Evolutionary conservation across 768 basidiomycete species (phyloP), one percentile per base, ranked within the genome.

Genomic region (Hypsizygus marmoreus): DNA sequence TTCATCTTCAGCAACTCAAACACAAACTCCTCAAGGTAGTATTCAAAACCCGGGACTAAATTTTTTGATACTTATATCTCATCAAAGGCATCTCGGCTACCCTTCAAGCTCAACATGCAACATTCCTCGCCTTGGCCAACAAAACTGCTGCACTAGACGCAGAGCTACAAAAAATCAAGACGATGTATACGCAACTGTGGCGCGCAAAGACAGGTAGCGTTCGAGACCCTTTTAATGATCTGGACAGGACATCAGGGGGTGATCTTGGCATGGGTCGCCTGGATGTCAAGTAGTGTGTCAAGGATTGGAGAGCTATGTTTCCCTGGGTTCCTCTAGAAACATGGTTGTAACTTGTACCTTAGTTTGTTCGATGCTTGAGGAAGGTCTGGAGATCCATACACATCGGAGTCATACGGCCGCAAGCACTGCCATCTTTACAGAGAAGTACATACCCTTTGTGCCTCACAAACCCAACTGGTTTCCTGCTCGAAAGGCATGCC

Each of bases 1-100:
- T 5, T 79, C 84, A 5, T 84, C 86, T 6, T 78, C 85, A 4
- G 72, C 82, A 6, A 68, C 70, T 38, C 82, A 86, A 56, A 67
- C 75, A 6, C 86, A 88, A 60, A 88, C 88, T 1, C 90, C 90
- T 11, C 90, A 93, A 66, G 79, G 90, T 88, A 54, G 26, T n/a
- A n/a, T n/a, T n/a, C n/a, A n/a, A n/a, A n/a, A n/a, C n/a, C n/a
- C n/a, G n/a, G n/a, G n/a, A n/a, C n/a, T 32, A 13, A 31, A 40
- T 39, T 33, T 20, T 43, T 39, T 49, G 14, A 39, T 40, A 17
- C 52, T 42, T 40, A 47, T 16, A 45, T 48, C 23, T 43, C 47
- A 19, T 25, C 20, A 44, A 40, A 90, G 89, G 77, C 34, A 87
- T 92, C 45, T 70, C 86, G 4, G 74, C 87, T 3, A 87, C 89